phyloP scores from a whole-genome alignment of 1,139 yeast genomes.

The Debaryomyces subglobosus region DNA sequence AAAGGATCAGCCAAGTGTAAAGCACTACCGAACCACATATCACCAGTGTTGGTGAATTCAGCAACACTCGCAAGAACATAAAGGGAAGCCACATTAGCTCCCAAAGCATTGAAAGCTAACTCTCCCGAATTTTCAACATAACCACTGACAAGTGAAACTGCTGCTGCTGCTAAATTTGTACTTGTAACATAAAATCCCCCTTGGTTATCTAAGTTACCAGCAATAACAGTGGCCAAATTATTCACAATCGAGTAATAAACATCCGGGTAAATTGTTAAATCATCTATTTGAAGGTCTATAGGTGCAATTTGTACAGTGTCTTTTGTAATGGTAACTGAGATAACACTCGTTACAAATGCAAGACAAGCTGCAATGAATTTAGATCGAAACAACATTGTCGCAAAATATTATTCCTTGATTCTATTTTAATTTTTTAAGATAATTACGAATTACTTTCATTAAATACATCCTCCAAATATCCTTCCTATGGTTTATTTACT shows the following conservation, averaged over 20 bases:
- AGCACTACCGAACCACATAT: constrained; percentile 28
- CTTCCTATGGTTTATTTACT: neutral
- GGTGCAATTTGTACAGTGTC: constrained; percentile 21
- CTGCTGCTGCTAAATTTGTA: constrained; percentile 14
- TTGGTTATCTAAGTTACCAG: constrained; percentile 25
- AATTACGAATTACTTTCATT: neutral
- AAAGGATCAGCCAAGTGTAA: constrained; percentile 23
- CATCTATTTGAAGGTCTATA: constrained; percentile 20
- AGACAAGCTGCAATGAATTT: neutral
- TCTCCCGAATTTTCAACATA: constrained; percentile 26
- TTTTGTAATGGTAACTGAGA: constrained; percentile 5
- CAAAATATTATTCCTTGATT: neutral
- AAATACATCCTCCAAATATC: neutral
- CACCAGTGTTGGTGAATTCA: constrained; percentile 35
- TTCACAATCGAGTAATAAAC: constrained; percentile 36
- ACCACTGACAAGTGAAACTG: constrained; percentile 17
- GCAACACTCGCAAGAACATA: constrained; percentile 31
- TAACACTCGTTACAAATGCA: neutral
- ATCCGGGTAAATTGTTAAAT: constrained; percentile 13
- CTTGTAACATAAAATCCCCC: constrained; percentile 28
- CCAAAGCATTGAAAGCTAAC: constrained; percentile 25
- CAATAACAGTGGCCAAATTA: constrained; percentile 26
- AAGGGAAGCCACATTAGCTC: constrained; percentile 15
- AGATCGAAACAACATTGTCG: neutral
- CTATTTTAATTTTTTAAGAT: neutral